phyloP scores from a whole-genome alignment of 257 asterid genomes.

The Osmanthus fragrans region DNA sequence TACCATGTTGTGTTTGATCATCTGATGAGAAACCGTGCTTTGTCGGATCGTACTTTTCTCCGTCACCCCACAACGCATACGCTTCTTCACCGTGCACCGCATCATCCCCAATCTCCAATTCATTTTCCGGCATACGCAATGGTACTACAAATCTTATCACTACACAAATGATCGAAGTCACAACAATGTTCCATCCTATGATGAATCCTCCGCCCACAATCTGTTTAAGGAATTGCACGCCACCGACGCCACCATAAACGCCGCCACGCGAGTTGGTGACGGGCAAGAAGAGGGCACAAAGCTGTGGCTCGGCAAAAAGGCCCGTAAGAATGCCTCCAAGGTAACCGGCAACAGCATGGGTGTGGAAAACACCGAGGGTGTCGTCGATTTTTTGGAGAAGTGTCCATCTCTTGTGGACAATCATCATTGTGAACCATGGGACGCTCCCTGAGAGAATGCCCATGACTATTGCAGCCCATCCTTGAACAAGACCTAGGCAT shows the following conservation, averaged over 20 bases:
- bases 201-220: conserved; percentile 59
- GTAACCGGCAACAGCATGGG: conserved; percentile 67
- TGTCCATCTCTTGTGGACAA: conserved; percentile 55
- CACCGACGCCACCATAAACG: conserved; percentile 58
- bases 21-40: conserved; percentile 43
- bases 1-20: conserved; percentile 26
- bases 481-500: conserved; percentile 54
- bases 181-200: conserved; percentile 66
- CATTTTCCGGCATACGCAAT: conserved; percentile 64
- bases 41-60: conserved; percentile 57
- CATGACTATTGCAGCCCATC: conserved; percentile 71
- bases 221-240: conserved; percentile 54
- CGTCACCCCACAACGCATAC: conserved; percentile 73
- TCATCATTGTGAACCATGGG: conserved; percentile 78
- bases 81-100: conserved; percentile 82
- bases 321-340: conserved; percentile 69
- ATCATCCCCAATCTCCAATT: conserved; percentile 59
- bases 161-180: conserved; percentile 52
- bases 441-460: conserved; percentile 67
- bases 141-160: conserved; percentile 44
- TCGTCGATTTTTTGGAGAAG: conserved; percentile 65
- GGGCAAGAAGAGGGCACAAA: conserved; percentile 55
- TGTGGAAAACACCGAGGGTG: conserved; percentile 72
- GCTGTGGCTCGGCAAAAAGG: conserved; percentile 56
- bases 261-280: conserved; percentile 64